These are phyloP conservation scores for Uromyces viciae-fabae DNA, from an alignment of 1,284 basidiomycete species.

Conservation along the genomic window DNA sequence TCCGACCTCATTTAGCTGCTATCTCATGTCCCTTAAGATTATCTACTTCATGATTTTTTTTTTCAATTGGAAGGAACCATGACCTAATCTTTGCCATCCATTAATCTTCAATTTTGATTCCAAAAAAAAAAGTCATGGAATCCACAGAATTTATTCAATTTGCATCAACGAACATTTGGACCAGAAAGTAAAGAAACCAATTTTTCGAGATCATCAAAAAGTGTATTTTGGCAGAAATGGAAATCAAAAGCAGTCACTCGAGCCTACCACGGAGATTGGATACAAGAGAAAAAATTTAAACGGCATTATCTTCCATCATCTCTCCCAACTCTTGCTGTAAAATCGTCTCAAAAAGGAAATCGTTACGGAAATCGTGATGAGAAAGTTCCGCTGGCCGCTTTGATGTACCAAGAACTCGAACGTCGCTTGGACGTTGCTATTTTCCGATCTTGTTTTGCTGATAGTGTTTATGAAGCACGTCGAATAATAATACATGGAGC, in stretches of 20 bases:
- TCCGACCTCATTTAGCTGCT: no score
- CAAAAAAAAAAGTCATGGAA: constrained; percentile 64
- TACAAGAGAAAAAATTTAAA: constrained; percentile 88
- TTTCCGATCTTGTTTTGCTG: constrained; percentile 85
- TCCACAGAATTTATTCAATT: constrained; percentile 71
- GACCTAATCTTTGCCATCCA: not conserved
- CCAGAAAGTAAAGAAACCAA: constrained; percentile 58
- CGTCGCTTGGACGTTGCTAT: constrained; percentile 85
- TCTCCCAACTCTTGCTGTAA: constrained; percentile 77
- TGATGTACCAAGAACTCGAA: constrained; percentile 93
- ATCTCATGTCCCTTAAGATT: no score
- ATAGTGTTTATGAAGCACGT: constrained; percentile 83
- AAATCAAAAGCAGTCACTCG: constrained; percentile 80
- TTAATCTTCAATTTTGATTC: not conserved
- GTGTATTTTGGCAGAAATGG: constrained; percentile 91
- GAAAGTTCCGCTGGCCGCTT: constrained; percentile 67
- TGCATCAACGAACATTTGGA: constrained; percentile 66
- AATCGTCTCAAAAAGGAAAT: constrained; percentile 55
- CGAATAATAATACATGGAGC: constrained; percentile 79
- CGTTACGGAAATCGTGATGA: constrained; percentile 57
- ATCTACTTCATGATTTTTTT: no score
- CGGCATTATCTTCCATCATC: constrained; percentile 86
- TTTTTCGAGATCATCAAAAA: constrained; percentile 64
- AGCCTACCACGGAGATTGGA: constrained; percentile 93
- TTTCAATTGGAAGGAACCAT: no score